phyloP scores from a whole-genome alignment of 78 protist genomes.

The Dictyostelium purpureum region DNA sequence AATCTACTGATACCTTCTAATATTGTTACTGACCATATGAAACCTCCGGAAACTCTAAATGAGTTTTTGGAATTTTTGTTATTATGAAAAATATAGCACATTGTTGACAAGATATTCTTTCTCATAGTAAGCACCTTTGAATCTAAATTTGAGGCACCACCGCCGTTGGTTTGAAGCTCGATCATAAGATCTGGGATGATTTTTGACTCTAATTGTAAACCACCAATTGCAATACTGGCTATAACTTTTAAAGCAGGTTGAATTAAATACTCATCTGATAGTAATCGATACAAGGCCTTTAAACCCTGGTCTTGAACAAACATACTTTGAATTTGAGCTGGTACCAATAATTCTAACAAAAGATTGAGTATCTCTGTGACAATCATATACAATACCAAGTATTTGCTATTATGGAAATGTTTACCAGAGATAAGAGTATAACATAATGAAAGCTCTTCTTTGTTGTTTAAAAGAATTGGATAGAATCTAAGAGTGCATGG shows the following conservation, averaged over 20 bases:
- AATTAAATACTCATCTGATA: conserved; percentile 38
- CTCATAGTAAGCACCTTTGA: conserved; percentile 52
- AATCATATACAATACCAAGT: conserved; percentile 34
- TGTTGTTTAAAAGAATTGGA: not conserved
- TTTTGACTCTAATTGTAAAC: conserved; percentile 38
- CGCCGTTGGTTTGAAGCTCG: conserved; percentile 40
- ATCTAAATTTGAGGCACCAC: conserved; percentile 42
- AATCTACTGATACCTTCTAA: conserved; percentile 67
- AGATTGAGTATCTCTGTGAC: not conserved
- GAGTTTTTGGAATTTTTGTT: conserved; percentile 60
- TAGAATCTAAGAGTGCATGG: conserved; percentile 10
- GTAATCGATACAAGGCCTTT: not conserved
- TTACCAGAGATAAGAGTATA: conserved; percentile 17
- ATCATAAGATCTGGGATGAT: conserved; percentile 46
- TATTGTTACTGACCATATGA: conserved; percentile 75
- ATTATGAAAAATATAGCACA: conserved; percentile 76
- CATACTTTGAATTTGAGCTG: conserved; percentile 1
- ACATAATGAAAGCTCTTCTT: conserved; percentile 25
- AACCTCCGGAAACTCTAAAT: conserved; percentile 57
- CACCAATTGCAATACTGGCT: conserved; percentile 59
- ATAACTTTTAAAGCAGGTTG: conserved; percentile 40
- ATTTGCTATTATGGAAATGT: not conserved
- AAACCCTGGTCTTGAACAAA: conserved; percentile 55
- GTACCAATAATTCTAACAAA: conserved; percentile 31
- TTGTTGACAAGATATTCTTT: conserved; percentile 58